Conservation (phyloP, 2,329 filamentous ascomycete genomes). For the Stromatinia cepivora region DNA sequence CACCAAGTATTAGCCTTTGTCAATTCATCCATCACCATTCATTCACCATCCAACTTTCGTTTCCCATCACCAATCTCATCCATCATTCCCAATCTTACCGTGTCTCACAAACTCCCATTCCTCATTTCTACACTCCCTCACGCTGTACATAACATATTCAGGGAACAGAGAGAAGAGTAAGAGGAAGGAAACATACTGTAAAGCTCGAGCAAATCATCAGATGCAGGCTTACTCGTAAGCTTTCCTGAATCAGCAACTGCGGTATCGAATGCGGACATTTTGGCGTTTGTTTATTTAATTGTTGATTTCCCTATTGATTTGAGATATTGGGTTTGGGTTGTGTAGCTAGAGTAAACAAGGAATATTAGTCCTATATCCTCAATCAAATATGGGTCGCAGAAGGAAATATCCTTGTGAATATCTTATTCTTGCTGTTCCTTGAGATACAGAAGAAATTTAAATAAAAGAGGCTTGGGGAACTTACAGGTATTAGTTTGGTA, state of each 20-base stretch:
- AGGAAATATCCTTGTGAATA: background rate
- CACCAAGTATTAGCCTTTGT: background rate
- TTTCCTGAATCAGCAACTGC: constrained; percentile 65
- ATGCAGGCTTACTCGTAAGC: constrained; percentile 63
- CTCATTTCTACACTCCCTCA: background rate
- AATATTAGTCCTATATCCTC: background rate
- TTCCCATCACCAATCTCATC: background rate
- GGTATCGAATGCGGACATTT: constrained; percentile 48
- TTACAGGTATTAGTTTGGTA: background rate
- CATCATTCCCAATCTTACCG: background rate
- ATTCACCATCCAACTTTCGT: background rate
- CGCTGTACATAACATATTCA: background rate
- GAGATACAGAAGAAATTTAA: no score
- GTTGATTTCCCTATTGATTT: background rate
- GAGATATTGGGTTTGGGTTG: background rate
- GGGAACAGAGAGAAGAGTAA: background rate
- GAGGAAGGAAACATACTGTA: constrained; percentile 31
- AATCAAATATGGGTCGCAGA: no score
- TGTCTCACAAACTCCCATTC: background rate
- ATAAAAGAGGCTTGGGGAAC: background rate
- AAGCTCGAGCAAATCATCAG: constrained; percentile 60
- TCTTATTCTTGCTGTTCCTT: no score
- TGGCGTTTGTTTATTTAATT: background rate
- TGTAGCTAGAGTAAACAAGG: background rate
- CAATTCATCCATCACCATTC: background rate